Base-by-base conservation (phyloP, 1,139 yeast genomes). In the Waltiozyma sp. region DNA sequence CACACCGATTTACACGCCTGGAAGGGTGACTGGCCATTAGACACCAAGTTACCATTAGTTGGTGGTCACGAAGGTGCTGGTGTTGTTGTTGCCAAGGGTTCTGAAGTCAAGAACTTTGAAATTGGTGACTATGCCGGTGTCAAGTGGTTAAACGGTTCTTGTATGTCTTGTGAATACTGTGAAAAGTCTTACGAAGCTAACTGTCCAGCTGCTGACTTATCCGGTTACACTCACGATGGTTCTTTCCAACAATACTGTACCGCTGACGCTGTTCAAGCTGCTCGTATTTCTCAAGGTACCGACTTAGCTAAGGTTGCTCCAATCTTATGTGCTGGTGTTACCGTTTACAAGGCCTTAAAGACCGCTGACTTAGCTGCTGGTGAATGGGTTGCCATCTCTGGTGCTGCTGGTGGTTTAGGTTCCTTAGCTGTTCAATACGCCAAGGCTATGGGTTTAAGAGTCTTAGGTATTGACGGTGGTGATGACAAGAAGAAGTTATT, bases 331-430 rank as follows among this genome's bases (percentile, higher is more conserved):
- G n/a, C n/a, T n/a, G n/a, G n/a, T n/a, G n/a, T n/a, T n/a, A n/a
- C n/a, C n/a, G n/a, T n/a, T n/a, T n/a, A n/a, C n/a, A n/a, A n/a
- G n/a, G n/a, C n/a, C n/a, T n/a, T n/a, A n/a, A n/a, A n/a, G n/a
- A n/a, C n/a, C n/a, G n/a, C n/a, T n/a, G n/a, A 72, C 40, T 69
- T 79, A 53, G 57, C 54, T 43, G 77, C 89, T 42, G 93, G 91
- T 58, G 76, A 83, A 57, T 81, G 87, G 86, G 86, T 82, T 47
- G 81, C 82, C 52, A 69, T 83, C 55, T 76, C 86, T 48, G 93
- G 94, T 65, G 89, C 89, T 45, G 86, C 80, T 59, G 89, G 94
- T 64, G 94, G 93, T 56, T 73, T 84, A 57, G 94, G 94, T 49
- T 75, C 88, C 41, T 68, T 83, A 49, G 91, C 89, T 47, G 70